Percentiles rank a stretch among this genome's conserved stretches.
These are phyloP conservation scores for Plicaturopsis crispa DNA, from an alignment of 768 basidiomycete species.

Conservation along the genomic window DNA sequence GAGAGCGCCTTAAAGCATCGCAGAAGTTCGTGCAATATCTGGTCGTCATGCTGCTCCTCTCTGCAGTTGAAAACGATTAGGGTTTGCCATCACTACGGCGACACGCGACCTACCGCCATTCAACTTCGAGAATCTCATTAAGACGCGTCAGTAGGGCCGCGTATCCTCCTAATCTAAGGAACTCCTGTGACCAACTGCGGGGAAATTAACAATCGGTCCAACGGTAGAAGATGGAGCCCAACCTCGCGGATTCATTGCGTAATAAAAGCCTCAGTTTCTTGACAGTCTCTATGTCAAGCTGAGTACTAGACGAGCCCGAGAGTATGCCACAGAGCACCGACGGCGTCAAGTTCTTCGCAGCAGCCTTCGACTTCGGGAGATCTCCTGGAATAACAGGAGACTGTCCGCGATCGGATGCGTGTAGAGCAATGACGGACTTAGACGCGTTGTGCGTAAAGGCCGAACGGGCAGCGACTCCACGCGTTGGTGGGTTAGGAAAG, in stretches of 20 bases:
- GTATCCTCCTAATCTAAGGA: constrained; percentile 81
- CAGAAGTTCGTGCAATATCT: constrained; percentile 84
- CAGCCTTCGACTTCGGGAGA: constrained; percentile 25
- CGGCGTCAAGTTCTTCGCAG: constrained; percentile 50
- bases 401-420: constrained; percentile 36
- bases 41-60: constrained; percentile 97
- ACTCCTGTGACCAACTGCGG: constrained; percentile 82
- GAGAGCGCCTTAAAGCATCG: constrained; percentile 92
- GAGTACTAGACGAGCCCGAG: constrained; percentile 56
- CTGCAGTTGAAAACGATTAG: constrained; percentile 28
- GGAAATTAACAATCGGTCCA: constrained; percentile 2
- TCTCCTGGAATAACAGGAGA: constrained; percentile 30
- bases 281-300: constrained; percentile 78
- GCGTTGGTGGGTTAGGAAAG: constrained; percentile 10
- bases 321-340: constrained; percentile 63
- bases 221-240: constrained; percentile 11
- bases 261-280: constrained; percentile 85
- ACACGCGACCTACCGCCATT: constrained; percentile 79
- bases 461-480: constrained; percentile 16
- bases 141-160: constrained; percentile 73
- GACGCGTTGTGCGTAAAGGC: constrained; percentile 22
- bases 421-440: constrained; percentile 17
- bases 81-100: not conserved
- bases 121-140: constrained; percentile 88
- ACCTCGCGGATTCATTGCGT: constrained; percentile 89